Evolutionary conservation across 495 filamentous ascomycete genomes (phyloP).

Genomic region (Penicillium robsamsonii): DNA sequence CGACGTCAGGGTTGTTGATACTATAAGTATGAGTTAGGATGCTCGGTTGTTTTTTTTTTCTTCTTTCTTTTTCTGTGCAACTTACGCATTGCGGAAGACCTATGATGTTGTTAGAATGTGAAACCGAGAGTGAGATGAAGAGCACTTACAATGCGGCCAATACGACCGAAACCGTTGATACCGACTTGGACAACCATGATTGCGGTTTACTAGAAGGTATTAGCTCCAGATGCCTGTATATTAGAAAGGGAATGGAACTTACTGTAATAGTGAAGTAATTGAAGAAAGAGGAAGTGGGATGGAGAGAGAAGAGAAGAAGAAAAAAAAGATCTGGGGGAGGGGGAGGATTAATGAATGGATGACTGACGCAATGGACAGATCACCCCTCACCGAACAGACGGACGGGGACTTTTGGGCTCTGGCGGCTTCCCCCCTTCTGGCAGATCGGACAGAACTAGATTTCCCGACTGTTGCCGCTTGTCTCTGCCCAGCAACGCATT

Average conservation of each 20-base stretch:
- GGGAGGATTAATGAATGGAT: conserved; percentile 30
- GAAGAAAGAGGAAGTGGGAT: conserved; percentile 22
- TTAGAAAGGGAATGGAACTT: conserved; percentile 13
- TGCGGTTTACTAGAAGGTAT: conserved; percentile 21
- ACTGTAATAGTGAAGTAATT: conserved; percentile 26
- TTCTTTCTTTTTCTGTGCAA: conserved; percentile 16
- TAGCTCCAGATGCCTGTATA: conserved; percentile 4
- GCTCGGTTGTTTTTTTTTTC: not conserved
- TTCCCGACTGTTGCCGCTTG: conserved; percentile 40
- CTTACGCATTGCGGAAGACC: conserved; percentile 80
- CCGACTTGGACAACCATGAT: conserved; percentile 69
- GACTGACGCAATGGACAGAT: conserved; percentile 49
- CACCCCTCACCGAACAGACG: conserved; percentile 38
- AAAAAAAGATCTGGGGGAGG: conserved; percentile 25
- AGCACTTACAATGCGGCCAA: conserved; percentile 83
- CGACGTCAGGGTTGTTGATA: conserved; percentile 76
- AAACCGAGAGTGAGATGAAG: not conserved
- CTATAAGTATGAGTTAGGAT: conserved; percentile 53
- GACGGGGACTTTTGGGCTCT: conserved; percentile 21
- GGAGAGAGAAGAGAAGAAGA: conserved; percentile 33
- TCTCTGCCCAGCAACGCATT: conserved; percentile 36
- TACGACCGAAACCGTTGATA: conserved; percentile 99
- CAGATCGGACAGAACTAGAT: conserved; percentile 17
- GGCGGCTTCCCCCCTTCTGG: not conserved
- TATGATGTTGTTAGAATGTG: conserved; percentile 28